Base-by-base conservation (phyloP, 1,284 basidiomycete species). In the Ceratobasidium sp. region DNA sequence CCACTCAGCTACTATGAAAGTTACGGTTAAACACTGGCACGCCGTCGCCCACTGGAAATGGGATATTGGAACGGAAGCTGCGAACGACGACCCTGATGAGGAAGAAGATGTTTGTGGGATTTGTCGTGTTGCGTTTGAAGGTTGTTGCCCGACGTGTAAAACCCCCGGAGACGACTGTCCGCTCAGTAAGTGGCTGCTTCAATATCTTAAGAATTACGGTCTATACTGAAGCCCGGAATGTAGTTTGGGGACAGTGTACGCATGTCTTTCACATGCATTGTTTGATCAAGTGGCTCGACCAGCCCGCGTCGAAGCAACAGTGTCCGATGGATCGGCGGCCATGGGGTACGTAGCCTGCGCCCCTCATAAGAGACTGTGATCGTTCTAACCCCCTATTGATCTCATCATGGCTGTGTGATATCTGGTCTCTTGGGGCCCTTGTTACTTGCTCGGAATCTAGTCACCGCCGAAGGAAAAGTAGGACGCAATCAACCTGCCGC, bases 191-290 rank as follows among this genome's bases (percentile, higher is more conserved):
- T 87, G 0, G 47, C 11, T 49, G 8, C n/a, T 30, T 61, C 30
- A 55, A 46, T 38, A 58, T n/a, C 9, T 72, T 21, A 55, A 11
- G 14, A n/a, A 21, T 16, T 30, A 46, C n/a, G n/a, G n/a, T n/a
- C n/a, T 26, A 41, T 18, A 46, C 52, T 58, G 35, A 63, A 64
- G 28, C 38, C n/a, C 73, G 14, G 26, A 7, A n/a, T 71, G 21
- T 76, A 96, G 96, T 98, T 73, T 98, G 95, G 94, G 96, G 96
- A 30, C 91, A 96, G 82, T 98, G 96, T 79, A 94, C 90, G 6
- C 96, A 98, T 80, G 90, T 97, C 72, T 96, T 95, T 80, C 95
- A 96, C 80, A 94, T 96, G 93, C 94, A 96, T 81, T 98, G 96
- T 82, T 83, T 98, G 14, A 85, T 96, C 76, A 97, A 97, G 80